Base-by-base conservation (phyloP, 2,329 filamentous ascomycete species). In the Ceratocystis harringtonii region DNA sequence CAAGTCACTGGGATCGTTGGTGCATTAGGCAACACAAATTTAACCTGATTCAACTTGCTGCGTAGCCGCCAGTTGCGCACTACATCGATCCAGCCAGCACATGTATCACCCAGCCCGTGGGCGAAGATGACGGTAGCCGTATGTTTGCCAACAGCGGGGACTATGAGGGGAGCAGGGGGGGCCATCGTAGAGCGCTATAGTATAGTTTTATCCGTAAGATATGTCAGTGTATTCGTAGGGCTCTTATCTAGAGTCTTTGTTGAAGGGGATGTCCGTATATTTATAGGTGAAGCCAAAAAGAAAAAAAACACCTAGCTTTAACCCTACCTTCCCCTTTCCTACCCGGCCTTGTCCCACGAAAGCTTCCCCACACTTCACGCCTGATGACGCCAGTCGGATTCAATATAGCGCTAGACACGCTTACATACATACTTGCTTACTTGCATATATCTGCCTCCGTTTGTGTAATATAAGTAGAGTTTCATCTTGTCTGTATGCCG, bases 81-180 rank as follows among this genome's bases (percentile, higher is more conserved):
- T 22, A 94, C 83, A 66, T 84, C 85, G 57, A 88, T 82, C 92
- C 89, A 92, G 70, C 89, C 89, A 70, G 83, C 79, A 55, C 88
- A 89, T 36, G 81, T 87, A 74, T 97, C 94, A 69, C 94, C 94
- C 48, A 99, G 80, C 15, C 94, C 94, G 75, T 99, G 94, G 63
- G 89, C 82, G 76, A 96, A 91, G 72, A 99, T 97, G 71, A 97
- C 88, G 2, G 92, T 96, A 28, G 91, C 91, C 45, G 94, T 96
- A 77, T 97, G 94, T 73, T 84, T 84, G 73, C 84, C 88, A 43
- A 89, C 78, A 50, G 92, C 89, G 32, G 90, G 89, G 68, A 95
- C 85, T 22, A 94, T 81, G 65, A 94, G 78, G 15, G 85, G 84
- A 17, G 76, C 73, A 28, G 73, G 65, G 50, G 74, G 7, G 10